Conservation (phyloP, 495 filamentous ascomycete genomes). For the Neurospora sp. region DNA sequence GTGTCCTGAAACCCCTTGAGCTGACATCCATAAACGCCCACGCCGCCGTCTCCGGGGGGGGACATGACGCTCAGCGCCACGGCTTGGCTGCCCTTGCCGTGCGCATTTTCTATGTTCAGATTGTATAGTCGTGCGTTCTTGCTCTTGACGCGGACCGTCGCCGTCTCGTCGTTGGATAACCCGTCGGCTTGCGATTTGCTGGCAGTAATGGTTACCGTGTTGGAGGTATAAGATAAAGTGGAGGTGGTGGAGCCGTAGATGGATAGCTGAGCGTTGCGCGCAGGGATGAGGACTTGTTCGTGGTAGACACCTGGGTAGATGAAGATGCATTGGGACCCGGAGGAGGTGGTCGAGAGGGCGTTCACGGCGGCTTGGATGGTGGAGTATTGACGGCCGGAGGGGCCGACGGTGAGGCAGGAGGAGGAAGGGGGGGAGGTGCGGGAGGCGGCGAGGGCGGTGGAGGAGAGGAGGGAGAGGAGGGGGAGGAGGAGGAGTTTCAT, state of each 20-base stretch:
- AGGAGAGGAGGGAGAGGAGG: slow-evolving; percentile 9
- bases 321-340: slow-evolving; percentile 48
- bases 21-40: slow-evolving; percentile 49
- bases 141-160: slow-evolving; percentile 45
- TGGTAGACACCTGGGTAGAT: slow-evolving; percentile 48
- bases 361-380: slow-evolving; percentile 50
- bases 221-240: slow-evolving; percentile 37
- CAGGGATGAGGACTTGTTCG: slow-evolving; percentile 48
- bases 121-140: slow-evolving; percentile 50
- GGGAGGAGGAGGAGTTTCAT: slow-evolving; percentile 9
- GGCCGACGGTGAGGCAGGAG: slow-evolving; percentile 41
- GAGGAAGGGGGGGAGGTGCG: slow-evolving; percentile 41
- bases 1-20: slow-evolving; percentile 56
- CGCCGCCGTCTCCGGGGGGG: slow-evolving; percentile 35
- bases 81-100: slow-evolving; percentile 45
- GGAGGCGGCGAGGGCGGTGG: slow-evolving; percentile 25
- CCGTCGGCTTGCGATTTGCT: slow-evolving; percentile 32
- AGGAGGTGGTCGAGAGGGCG: slow-evolving; percentile 37
- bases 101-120: slow-evolving; percentile 49
- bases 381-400: slow-evolving; percentile 25
- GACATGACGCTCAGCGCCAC: slow-evolving; percentile 49
- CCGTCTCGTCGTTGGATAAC: slow-evolving; percentile 36
- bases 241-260: slow-evolving; percentile 55
- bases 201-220: slow-evolving; percentile 50
- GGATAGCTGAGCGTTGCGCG: slow-evolving; percentile 34